Conservation (phyloP, 345 rosid genomes). For the Acer negundo region DNA sequence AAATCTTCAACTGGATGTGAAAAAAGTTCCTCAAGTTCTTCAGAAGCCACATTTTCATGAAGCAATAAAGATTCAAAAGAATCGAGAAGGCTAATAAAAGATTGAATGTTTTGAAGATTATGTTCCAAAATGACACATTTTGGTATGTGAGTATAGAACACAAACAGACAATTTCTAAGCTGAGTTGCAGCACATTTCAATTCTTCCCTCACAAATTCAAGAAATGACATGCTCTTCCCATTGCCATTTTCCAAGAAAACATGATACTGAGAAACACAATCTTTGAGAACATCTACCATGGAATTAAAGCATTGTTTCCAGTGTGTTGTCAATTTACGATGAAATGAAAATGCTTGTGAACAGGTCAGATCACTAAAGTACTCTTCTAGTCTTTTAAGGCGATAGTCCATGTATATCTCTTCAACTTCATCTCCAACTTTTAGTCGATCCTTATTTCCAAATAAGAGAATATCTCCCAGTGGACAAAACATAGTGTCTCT, state of each 20-base stretch:
- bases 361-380: too few relatives aligned
- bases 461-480: conserved; percentile 18
- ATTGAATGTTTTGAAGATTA: conserved; percentile 4
- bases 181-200: conserved; percentile 7
- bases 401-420: conserved; percentile 29
- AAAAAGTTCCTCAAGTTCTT: conserved; percentile 28
- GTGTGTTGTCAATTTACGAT: background rate
- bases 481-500: background rate
- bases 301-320: conserved; percentile 15
- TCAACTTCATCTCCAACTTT: conserved; percentile 8
- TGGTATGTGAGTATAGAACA: conserved; percentile 32
- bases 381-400: conserved; percentile 14
- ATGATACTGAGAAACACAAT: conserved; percentile 3
- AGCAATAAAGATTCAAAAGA: conserved; percentile 23
- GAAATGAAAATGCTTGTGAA: too few relatives aligned
- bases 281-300: conserved; percentile 10
- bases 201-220: conserved; percentile 28
- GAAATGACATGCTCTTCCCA: conserved; percentile 25
- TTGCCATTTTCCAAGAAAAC: conserved; percentile 20
- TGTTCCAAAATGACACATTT: conserved; percentile 16
- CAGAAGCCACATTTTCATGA: conserved; percentile 21
- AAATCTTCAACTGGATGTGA: conserved; percentile 11
- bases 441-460: conserved; percentile 20
- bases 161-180: conserved; percentile 23
- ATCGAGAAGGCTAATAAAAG: conserved; percentile 23